Conservation (phyloP, 768 basidiomycete genomes). For the Agaricus subrufescens region DNA sequence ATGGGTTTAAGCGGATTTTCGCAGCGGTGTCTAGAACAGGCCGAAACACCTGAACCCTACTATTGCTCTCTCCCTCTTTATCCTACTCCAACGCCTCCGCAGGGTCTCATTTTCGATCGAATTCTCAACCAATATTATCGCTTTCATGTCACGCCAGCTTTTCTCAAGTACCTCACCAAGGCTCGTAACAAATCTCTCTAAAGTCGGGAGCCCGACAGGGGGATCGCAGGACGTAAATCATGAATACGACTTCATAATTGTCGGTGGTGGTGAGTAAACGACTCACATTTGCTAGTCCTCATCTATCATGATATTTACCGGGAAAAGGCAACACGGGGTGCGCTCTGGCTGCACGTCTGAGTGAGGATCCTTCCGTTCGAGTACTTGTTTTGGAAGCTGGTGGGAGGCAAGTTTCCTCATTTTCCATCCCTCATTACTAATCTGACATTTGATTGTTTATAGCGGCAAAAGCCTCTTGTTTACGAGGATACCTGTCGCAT, state of each 20-base stretch:
- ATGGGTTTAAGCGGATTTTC: too few relatives aligned
- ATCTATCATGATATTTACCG: neutral
- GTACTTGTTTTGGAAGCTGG: conserved; percentile 61
- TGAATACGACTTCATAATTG: conserved; percentile 47
- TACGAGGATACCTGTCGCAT: conserved; percentile 42
- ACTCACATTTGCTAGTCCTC: neutral
- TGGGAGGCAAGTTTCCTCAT: conserved; percentile 39
- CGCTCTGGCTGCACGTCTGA: conserved; percentile 53
- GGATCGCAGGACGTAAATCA: conserved; percentile 8
- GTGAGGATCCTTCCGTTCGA: conserved; percentile 47
- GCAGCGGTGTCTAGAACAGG: too few relatives aligned
- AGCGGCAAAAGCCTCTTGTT: conserved; percentile 40
- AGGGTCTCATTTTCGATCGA: conserved; percentile 12
- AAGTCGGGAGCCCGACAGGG: conserved; percentile 13
- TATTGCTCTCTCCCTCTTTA: conserved; percentile 2
- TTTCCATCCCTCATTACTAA: neutral
- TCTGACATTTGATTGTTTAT: neutral
- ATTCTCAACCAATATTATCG: conserved; percentile 18
- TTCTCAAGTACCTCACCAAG: conserved; percentile 16
- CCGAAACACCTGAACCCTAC: neutral
- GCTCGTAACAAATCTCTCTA: conserved; percentile 20
- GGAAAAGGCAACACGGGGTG: conserved; percentile 54
- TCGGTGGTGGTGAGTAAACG: conserved; percentile 43
- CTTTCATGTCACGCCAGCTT: conserved; percentile 17
- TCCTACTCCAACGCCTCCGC: conserved; percentile 3